Conservation (phyloP, 2,329 filamentous ascomycete species). For the Capronia epimyces region DNA sequence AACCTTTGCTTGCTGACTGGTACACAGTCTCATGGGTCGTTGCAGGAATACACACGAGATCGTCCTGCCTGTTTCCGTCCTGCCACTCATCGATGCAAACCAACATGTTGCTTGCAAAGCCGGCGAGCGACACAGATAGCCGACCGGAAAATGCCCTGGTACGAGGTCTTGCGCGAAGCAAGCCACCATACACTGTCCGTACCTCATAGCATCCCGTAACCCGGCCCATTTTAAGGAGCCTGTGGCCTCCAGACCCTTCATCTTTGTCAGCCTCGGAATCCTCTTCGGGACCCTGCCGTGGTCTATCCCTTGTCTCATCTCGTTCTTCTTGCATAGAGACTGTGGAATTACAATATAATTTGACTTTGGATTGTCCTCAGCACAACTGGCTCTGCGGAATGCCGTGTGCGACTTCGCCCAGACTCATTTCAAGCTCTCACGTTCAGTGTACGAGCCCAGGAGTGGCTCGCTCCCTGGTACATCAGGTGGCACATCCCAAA, state of each 20-base stretch:
- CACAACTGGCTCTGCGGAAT: constrained; percentile 16
- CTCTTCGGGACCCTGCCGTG: no score
- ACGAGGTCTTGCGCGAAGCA: no score
- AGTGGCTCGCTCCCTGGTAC: constrained; percentile 33
- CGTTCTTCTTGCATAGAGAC: no score
- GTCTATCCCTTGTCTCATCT: no score
- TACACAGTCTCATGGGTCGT: not conserved
- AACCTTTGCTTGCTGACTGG: not conserved
- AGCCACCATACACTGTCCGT: no score
- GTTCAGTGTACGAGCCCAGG: constrained; percentile 14
- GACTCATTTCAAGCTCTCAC: constrained; percentile 10
- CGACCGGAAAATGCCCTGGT: no score
- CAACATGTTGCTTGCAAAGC: not conserved
- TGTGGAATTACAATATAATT: constrained; percentile 10
- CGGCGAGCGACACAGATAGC: not conserved
- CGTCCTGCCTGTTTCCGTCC: not conserved
- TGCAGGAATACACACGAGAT: not conserved
- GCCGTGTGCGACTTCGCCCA: constrained; percentile 14
- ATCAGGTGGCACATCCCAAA: constrained; percentile 47
- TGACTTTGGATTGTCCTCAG: constrained; percentile 17
- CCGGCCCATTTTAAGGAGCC: no score
- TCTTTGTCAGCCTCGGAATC: no score
- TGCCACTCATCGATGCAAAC: not conserved
- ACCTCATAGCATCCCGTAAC: no score
- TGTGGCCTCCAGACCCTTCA: no score